Conservation (phyloP, 169 alveolate species). For the Cardiosporidium cionae region DNA sequence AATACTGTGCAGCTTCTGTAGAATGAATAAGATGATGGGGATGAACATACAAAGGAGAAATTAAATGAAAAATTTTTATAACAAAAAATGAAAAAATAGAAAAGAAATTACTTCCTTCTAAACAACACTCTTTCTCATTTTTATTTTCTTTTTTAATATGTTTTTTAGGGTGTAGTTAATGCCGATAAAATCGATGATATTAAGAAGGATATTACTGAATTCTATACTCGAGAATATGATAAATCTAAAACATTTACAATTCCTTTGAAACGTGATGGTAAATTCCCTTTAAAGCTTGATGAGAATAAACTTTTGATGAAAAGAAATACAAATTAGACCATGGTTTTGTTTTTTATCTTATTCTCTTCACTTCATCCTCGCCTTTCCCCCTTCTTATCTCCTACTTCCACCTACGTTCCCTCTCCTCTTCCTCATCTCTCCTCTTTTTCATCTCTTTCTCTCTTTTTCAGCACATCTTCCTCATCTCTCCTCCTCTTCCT, state of each 20-base stretch:
- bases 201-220: conserved; percentile 45
- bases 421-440: too few relatives aligned
- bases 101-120: too few relatives aligned
- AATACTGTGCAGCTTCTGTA: too few relatives aligned
- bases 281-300: neutral
- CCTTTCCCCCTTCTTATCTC: neutral
- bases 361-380: neutral
- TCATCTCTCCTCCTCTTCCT: too few relatives aligned
- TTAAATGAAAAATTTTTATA: too few relatives aligned
- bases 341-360: neutral
- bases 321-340: neutral
- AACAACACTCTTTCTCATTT: too few relatives aligned
- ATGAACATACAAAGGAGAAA: too few relatives aligned
- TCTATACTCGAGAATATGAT: conserved; percentile 61
- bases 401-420: neutral
- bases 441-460: too few relatives aligned
- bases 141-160: too few relatives aligned
- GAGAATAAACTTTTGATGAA: neutral
- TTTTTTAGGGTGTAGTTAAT: conserved; percentile 52
- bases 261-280: neutral
- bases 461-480: too few relatives aligned
- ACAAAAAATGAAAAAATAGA: too few relatives aligned
- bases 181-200: conserved; percentile 55
- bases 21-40: too few relatives aligned
- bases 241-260: conserved; percentile 52